Evolutionary conservation across 1,284 basidiomycete species (phyloP).

Genomic region (Ceratobasidium sp.): DNA sequence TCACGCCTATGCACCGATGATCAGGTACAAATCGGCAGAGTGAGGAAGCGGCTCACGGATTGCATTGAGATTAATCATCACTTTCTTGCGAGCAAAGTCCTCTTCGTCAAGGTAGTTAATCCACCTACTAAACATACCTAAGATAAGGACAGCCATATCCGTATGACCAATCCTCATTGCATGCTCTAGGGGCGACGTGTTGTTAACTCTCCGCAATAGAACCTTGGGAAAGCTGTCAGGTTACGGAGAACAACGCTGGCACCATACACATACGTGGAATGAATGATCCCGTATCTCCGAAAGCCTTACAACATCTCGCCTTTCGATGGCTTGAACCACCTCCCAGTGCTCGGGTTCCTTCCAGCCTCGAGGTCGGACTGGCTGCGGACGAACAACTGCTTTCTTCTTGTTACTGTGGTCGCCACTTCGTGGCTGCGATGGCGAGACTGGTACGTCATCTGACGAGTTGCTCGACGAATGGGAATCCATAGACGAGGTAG

Average conservation of each 20-base stretch:
- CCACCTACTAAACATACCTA: conserved; percentile 82
- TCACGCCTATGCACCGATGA: conserved; percentile 59
- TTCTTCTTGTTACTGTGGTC: conserved; percentile 11
- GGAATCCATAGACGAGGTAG: conserved; percentile 9
- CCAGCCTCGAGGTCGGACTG: conserved; percentile 39
- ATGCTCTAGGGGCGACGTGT: conserved; percentile 63
- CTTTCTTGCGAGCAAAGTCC: conserved; percentile 68
- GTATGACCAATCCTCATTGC: conserved; percentile 79
- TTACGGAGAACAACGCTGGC: not conserved
- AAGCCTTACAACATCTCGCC: conserved; percentile 68
- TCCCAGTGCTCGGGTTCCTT: conserved; percentile 67
- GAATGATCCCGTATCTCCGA: conserved; percentile 62
- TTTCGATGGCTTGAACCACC: conserved; percentile 74
- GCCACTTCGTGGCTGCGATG: conserved; percentile 27
- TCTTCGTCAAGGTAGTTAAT: conserved; percentile 78
- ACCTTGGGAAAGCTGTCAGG: conserved; percentile 55
- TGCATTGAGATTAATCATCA: conserved; percentile 71
- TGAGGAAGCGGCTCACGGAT: conserved; percentile 60
- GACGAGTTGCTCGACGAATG: conserved; percentile 9
- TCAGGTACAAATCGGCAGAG: conserved; percentile 4
- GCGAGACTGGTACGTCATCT: conserved; percentile 4
- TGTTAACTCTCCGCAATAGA: conserved; percentile 62
- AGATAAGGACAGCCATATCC: conserved; percentile 75
- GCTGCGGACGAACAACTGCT: not conserved
- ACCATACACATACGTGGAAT: conserved; percentile 64